Evolutionary conservation across 1,284 basidiomycete genomes (phyloP).

Genomic region (Microbotryum silenes-acaulis): DNA sequence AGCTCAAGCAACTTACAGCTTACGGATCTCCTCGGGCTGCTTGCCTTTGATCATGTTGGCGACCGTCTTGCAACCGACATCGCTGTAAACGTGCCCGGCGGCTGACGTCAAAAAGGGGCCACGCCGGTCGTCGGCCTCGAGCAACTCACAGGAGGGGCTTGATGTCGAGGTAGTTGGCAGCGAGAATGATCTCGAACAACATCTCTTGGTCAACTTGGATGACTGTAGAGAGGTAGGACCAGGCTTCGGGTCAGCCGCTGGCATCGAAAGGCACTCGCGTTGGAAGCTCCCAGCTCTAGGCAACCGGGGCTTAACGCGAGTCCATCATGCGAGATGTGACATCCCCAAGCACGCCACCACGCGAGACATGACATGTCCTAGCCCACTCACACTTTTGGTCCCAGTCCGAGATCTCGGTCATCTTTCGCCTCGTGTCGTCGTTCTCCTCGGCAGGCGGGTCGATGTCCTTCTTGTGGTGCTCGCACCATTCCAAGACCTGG

Average conservation of each 20-base stretch:
- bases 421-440: conserved; percentile 93
- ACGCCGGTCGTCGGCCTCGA: background rate
- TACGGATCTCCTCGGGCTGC: conserved; percentile 83
- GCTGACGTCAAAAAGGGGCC: background rate
- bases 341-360: background rate
- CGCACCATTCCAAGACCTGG: conserved; percentile 97
- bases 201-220: conserved; percentile 50
- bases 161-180: conserved; percentile 99
- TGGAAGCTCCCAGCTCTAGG: background rate
- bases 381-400: conserved; percentile 72
- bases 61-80: conserved; percentile 99
- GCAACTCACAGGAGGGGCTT: conserved; percentile 82
- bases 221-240: conserved; percentile 16
- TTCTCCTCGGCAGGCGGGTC: conserved; percentile 66
- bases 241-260: background rate
- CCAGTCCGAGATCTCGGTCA: conserved; percentile 97
- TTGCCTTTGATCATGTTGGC: conserved; percentile 99
- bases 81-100: conserved; percentile 48
- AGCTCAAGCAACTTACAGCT: conserved; percentile 54
- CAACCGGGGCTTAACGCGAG: background rate
- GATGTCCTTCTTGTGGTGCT: conserved; percentile 94
- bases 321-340: background rate
- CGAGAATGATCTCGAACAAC: conserved; percentile 96
- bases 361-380: background rate
- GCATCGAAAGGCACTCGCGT: background rate